Evolutionary conservation across 805 yeast genomes (phyloP), one percentile per base, ranked within the genome.

Genomic region (Candida parachauliodes): DNA sequence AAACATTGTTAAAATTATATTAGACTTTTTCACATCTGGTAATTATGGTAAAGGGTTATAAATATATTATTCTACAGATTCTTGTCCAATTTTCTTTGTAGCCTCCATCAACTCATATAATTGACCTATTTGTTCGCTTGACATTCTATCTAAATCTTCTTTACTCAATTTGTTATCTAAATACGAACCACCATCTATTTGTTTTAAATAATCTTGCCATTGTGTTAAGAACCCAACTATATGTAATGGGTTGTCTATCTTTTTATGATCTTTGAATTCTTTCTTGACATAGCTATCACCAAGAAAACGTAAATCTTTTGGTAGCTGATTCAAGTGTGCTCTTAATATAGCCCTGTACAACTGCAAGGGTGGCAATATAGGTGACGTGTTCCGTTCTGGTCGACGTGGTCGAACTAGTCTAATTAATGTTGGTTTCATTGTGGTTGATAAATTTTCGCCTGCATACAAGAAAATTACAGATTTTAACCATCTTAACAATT

Each of bases 191-290:
- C 67, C 77, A 20, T 77, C 73, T 17, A 85, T 73, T 56, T 67
- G 63, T 9, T 70, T 64, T 43, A 84, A 68, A 51, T 85, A 85
- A 44, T 83, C 91, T 59, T 93, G 98, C 99, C 99, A 93, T 43
- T 87, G 82, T 1, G 95, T 79, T 44, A 93, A 69, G 50, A 93
- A 93, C 8, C 97, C 98, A 8, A 93, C 88, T 23, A 93, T 88
- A 54, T 91, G 95, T 17, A 88, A 70, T 3, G 99, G 98, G 57
- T 93, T 88, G 47, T 88, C 96, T 5, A 83, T 74, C 33, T 68
- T 60, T 42, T 79, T 76, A 62, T 93, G 98, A 5, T 89, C 82
- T 50, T 80, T 79, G 68, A 93, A 93, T 63, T 93, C 99, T 24
- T 81, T 76, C 55, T 80, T 84, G 36, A 91, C 96, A 57, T 93